Base-by-base conservation (phyloP, 73 alveolate genomes). In the Paraurostyla sp. region DNA sequence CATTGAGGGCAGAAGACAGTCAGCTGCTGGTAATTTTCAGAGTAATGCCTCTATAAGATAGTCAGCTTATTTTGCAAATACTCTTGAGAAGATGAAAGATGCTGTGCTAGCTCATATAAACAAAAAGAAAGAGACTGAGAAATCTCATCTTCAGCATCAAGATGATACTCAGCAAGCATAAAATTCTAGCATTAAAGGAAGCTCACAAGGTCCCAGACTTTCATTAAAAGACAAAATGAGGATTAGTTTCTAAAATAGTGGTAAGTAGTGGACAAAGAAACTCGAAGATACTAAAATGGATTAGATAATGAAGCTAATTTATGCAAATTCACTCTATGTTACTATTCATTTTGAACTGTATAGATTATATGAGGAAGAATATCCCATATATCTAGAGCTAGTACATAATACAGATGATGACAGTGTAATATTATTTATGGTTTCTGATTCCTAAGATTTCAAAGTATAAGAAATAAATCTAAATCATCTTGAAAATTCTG, bases 341-440 rank as follows among this genome's bases (percentile, higher is more conserved):
- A 36, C 76, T 51, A 54, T 78, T 20, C 89, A 78, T 52, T 52
- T 36, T 40, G 89, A 78, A 62, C 40, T 78, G 63, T 78, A 51
- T 35, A 18, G 22, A 50, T 2, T 43, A 0, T 16, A 49, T 32
- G 69, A 78, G 30, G 89, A 78, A 51, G 89, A 78, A 9, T 18
- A 40, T n/a, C 89, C 89, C 29, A 22, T 50, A 18, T 78, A 78
- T 35, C 6, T 78, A 25, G 89, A 78, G 78, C 33, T 78, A 4
- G 78, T 78, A 15, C 89, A 78, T 54, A 78, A 78, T 43, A 78
- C 89, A 11, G 89, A 78, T 52, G 89, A 78, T 54, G 89, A 78
- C 71, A 51, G 80, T 51, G 6, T 78, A 25, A 50, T 54, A 0
- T 3, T 78, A 6, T 78, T 78, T 3, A 42, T 78, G 9, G 78